These are phyloP conservation scores for Teratosphaeria nubilosa DNA, from an alignment of 2,329 filamentous ascomycete genomes.

Conservation along the genomic window DNA sequence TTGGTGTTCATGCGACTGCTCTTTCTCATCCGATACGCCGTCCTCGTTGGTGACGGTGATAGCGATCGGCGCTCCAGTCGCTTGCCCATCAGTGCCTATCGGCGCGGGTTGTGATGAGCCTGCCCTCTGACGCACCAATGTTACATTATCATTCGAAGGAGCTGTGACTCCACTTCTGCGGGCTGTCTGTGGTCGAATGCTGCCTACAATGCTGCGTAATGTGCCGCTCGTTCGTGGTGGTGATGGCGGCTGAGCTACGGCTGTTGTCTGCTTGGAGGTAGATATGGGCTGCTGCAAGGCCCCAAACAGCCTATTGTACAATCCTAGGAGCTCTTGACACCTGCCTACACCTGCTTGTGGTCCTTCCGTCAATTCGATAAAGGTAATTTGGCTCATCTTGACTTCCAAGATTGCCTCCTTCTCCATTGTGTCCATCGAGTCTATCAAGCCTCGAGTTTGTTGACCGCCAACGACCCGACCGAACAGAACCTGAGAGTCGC, in stretches of 20 bases:
- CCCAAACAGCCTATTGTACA: conserved; percentile 76
- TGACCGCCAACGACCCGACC: conserved; percentile 35
- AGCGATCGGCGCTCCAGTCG: conserved; percentile 44
- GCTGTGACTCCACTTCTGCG: conserved; percentile 36
- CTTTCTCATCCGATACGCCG: conserved; percentile 24
- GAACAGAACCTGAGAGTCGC: conserved; percentile 59
- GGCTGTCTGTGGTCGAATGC: conserved; percentile 53
- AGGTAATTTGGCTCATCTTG: conserved; percentile 84
- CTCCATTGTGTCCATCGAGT: conserved; percentile 73
- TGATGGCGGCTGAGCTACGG: conserved; percentile 11
- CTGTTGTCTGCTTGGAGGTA: conserved; percentile 37
- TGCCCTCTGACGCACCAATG: conserved; percentile 2
- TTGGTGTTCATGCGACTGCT: conserved; percentile 28
- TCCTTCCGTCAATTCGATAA: conserved; percentile 75
- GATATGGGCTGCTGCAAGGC: conserved; percentile 33
- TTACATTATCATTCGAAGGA: conserved; percentile 7
- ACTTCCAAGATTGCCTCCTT: conserved; percentile 84
- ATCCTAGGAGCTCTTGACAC: conserved; percentile 69
- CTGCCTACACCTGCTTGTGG: conserved; percentile 79
- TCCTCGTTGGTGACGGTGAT: conserved; percentile 68
- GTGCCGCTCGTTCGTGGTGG: conserved; percentile 23
- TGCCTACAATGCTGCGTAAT: conserved; percentile 51
- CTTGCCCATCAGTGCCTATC: conserved; percentile 4
- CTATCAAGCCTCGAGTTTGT: conserved; percentile 46
- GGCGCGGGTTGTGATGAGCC: neutral